Conservation (phyloP, 1,284 basidiomycete species). For the Boletus smithii region DNA sequence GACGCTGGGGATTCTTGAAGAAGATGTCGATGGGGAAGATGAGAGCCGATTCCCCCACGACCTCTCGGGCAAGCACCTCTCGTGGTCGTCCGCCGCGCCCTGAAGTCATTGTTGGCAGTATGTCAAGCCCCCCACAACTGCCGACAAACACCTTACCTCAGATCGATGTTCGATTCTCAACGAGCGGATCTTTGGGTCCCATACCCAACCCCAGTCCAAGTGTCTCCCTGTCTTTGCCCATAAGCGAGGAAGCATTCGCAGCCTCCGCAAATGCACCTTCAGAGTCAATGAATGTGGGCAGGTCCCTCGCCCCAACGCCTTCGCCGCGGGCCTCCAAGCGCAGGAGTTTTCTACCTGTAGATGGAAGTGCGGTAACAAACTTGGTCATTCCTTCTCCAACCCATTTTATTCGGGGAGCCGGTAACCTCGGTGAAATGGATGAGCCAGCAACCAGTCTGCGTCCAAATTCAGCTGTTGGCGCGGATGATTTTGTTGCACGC, state of each 20-base stretch:
- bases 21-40: slow-evolving; percentile 96
- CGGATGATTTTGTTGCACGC: slow-evolving; percentile 40
- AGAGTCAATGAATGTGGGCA: slow-evolving; percentile 30
- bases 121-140: slow-evolving; percentile 28
- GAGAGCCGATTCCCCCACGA: slow-evolving; percentile 50
- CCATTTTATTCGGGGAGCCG: slow-evolving; percentile 54
- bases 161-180: slow-evolving; percentile 69
- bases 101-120: slow-evolving; percentile 13
- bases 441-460: slow-evolving; percentile 34
- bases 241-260: slow-evolving; percentile 22
- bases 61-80: slow-evolving; percentile 21
- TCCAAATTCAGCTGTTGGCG: slow-evolving; percentile 48
- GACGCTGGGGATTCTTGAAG: slow-evolving; percentile 90
- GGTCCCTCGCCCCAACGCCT: slow-evolving; percentile 45
- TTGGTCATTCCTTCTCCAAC: slow-evolving; percentile 62
- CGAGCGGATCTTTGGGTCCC: slow-evolving; percentile 54
- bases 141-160: slow-evolving; percentile 46
- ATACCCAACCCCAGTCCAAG: slow-evolving; percentile 33
- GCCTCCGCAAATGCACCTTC: slow-evolving; percentile 2
- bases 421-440: slow-evolving; percentile 41
- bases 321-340: slow-evolving; percentile 61
- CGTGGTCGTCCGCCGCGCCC: slow-evolving; percentile 21
- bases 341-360: slow-evolving; percentile 82
- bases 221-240: slow-evolving; percentile 29
- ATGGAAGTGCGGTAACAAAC: slow-evolving; percentile 49